Conservation (phyloP, 1,284 basidiomycete species). For the Ganoderma multipileum region DNA sequence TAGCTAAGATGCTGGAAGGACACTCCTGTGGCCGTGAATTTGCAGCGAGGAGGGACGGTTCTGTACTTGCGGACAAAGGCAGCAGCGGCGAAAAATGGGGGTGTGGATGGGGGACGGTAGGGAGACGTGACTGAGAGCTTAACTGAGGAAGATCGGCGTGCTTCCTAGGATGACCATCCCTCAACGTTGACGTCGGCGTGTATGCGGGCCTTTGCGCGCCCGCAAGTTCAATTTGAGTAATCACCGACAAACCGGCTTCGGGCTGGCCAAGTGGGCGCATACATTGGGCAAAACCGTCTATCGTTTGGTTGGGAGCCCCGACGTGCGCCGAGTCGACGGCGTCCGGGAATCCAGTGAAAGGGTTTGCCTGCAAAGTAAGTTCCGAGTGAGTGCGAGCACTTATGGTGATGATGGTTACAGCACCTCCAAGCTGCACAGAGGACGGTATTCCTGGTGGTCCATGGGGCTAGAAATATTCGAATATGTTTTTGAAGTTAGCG, state of each 20-base stretch:
- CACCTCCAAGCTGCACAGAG: background rate
- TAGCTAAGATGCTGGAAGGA: background rate
- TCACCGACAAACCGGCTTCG: background rate
- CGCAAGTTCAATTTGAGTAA: background rate
- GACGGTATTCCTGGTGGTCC: background rate
- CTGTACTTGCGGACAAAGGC: background rate
- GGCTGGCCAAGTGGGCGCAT: background rate
- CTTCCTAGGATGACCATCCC: background rate
- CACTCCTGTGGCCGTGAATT: background rate
- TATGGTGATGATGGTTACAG: background rate
- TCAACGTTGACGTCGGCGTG: background rate
- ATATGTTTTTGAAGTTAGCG: background rate
- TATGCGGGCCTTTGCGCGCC: slow-evolving; percentile 3
- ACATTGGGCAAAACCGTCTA: background rate
- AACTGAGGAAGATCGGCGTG: background rate
- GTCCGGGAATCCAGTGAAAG: background rate
- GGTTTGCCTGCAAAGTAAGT: background rate
- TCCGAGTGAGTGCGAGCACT: background rate
- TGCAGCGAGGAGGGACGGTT: background rate
- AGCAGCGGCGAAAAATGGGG: background rate
- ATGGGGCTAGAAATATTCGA: background rate
- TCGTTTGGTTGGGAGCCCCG: background rate
- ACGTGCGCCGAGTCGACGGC: background rate
- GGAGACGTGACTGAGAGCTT: background rate
- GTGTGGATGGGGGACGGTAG: background rate